Evolutionary conservation across 768 basidiomycete species (phyloP).

Genomic region (Amanita thiersii): DNA sequence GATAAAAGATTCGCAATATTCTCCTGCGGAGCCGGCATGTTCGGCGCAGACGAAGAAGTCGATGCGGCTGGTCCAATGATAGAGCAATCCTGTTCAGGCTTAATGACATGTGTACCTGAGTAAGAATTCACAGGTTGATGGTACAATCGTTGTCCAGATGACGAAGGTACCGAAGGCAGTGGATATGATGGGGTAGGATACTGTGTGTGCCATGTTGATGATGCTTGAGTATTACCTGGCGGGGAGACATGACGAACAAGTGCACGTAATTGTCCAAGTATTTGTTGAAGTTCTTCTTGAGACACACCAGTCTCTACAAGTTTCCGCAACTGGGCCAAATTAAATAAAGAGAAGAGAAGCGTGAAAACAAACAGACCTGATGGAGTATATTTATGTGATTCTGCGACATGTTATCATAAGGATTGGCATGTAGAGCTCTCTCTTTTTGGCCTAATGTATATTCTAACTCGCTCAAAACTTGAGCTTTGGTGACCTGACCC

Average conservation of each 20-base stretch:
- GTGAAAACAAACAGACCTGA: conserved; percentile 47
- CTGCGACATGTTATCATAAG: conserved; percentile 58
- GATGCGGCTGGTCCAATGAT: conserved; percentile 21
- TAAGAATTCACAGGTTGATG: background rate
- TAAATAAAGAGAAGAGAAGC: conserved; percentile 5
- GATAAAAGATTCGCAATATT: conserved; percentile 55
- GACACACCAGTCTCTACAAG: conserved; percentile 77
- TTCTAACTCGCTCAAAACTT: conserved; percentile 79
- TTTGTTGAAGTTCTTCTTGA: conserved; percentile 71
- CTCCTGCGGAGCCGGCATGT: conserved; percentile 21
- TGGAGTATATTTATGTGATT: conserved; percentile 73
- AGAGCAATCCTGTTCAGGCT: conserved; percentile 9
- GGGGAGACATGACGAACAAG: conserved; percentile 40
- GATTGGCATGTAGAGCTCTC: conserved; percentile 60
- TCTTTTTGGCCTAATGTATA: conserved; percentile 79
- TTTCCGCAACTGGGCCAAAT: conserved; percentile 44
- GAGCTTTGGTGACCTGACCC: conserved; percentile 56
- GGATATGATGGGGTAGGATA: conserved; percentile 1
- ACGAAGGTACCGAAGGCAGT: conserved; percentile 10
- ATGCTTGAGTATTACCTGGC: conserved; percentile 26
- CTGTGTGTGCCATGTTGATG: conserved; percentile 13
- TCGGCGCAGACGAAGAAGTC: conserved; percentile 22
- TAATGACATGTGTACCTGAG: background rate
- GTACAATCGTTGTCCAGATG: background rate
- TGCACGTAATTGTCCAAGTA: conserved; percentile 60